phyloP scores from a whole-genome alignment of 371 early-diverging fungal species.

The Circinella umbellata region DNA sequence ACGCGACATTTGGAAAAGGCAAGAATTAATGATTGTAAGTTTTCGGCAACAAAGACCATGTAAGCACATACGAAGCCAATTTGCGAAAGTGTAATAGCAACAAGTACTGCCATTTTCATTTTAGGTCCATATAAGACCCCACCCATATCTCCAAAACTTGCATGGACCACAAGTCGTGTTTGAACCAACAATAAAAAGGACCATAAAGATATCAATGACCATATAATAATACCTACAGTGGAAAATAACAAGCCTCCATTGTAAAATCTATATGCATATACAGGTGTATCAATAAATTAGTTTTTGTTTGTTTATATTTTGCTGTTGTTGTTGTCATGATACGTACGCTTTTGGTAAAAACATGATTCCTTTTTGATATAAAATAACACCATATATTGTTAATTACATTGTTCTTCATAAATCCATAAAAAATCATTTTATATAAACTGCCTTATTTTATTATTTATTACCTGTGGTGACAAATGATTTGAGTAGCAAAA shows the following conservation, averaged over 20 bases:
- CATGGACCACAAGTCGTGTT: constrained; percentile 61
- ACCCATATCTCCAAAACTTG: constrained; percentile 74
- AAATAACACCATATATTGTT: constrained; percentile 7
- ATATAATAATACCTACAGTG: constrained; percentile 52
- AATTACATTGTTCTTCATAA: not conserved
- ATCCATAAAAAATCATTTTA: not conserved
- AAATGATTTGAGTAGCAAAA: constrained; percentile 85
- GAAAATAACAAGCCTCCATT: constrained; percentile 75
- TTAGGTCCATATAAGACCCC: constrained; percentile 75
- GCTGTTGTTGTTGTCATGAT: not conserved
- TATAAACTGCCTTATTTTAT: no score
- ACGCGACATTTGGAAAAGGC: constrained; percentile 65
- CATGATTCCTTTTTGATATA: constrained; percentile 59
- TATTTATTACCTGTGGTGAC: constrained; percentile 73
- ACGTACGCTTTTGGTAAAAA: constrained; percentile 77
- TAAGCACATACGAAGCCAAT: constrained; percentile 89
- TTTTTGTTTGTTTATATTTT: not conserved
- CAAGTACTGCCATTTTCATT: constrained; percentile 75
- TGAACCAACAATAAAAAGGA: constrained; percentile 69
- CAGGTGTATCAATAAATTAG: no score
- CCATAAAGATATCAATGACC: constrained; percentile 63
- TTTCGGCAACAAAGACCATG: constrained; percentile 87
- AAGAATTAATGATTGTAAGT: constrained; percentile 71
- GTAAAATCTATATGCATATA: constrained; percentile 50
- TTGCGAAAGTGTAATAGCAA: constrained; percentile 84